phyloP scores from a whole-genome alignment of 495 filamentous ascomycete genomes.

The Aspergillus incahuasiensis region DNA sequence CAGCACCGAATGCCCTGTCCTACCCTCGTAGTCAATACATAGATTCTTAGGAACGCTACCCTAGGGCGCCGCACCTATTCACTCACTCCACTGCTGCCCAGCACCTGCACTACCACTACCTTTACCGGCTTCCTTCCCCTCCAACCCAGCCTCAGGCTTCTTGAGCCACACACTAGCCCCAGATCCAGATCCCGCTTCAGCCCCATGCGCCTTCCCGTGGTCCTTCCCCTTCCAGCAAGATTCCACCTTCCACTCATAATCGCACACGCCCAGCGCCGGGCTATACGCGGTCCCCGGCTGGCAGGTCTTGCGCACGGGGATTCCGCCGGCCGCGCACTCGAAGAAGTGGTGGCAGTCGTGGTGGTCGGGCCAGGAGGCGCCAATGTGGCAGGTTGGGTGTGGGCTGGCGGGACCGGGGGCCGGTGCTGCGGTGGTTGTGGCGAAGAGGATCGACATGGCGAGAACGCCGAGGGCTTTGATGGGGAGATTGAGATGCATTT shows the following conservation, averaged over 20 bases:
- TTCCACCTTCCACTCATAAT: not conserved
- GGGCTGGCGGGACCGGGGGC: not conserved
- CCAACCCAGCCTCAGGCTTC: too few species aligned
- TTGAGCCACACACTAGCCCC: too few species aligned
- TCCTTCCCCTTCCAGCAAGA: not conserved
- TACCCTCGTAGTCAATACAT: too few species aligned
- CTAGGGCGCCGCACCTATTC: too few species aligned
- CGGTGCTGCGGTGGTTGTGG: not conserved
- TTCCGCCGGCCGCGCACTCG: not conserved
- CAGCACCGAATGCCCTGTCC: too few species aligned
- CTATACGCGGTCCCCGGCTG: not conserved
- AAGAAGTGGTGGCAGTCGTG: conserved; percentile 3
- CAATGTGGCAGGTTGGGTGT: not conserved
- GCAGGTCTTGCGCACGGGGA: not conserved
- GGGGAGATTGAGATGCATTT: not conserved
- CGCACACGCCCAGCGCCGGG: not conserved
- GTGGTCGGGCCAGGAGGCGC: not conserved
- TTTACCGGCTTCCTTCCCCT: too few species aligned
- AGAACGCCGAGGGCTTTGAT: not conserved
- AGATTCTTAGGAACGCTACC: too few species aligned
- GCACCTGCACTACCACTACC: too few species aligned
- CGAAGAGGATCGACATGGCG: not conserved
- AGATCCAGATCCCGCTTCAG: not conserved
- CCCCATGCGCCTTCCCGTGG: not conserved
- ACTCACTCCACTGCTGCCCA: too few species aligned